Conservation (phyloP, 2,329 filamentous ascomycete genomes). For the Cytospora mali region DNA sequence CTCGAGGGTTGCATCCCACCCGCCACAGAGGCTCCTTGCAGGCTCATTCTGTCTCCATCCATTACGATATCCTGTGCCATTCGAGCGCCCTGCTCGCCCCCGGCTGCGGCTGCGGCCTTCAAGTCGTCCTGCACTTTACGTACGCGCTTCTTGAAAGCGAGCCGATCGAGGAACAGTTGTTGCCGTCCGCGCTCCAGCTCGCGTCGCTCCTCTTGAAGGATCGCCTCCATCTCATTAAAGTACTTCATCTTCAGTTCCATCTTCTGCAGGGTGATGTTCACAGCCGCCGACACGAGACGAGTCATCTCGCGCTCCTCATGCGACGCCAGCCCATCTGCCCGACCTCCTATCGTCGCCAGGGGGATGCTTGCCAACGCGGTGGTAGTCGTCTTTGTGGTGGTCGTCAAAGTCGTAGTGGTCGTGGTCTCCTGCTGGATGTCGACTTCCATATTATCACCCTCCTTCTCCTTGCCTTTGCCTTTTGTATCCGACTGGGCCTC, state of each 20-base stretch:
- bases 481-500: conserved; percentile 55
- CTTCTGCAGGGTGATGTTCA: conserved; percentile 94
- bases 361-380: conserved; percentile 72
- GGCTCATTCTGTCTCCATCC: conserved; percentile 57
- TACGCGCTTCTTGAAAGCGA: conserved; percentile 87
- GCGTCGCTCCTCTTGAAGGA: conserved; percentile 87
- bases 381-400: conserved; percentile 49
- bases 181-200: conserved; percentile 91
- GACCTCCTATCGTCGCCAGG: conserved; percentile 81
- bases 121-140: conserved; percentile 78
- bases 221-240: conserved; percentile 93
- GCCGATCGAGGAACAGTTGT: conserved; percentile 88
- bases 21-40: conserved; percentile 49
- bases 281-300: conserved; percentile 84
- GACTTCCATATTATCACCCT: conserved; percentile 64
- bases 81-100: conserved; percentile 53
- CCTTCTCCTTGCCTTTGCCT: conserved; percentile 57
- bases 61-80: conserved; percentile 49
- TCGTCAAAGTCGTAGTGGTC: conserved; percentile 55
- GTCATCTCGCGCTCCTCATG: conserved; percentile 98
- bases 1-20: conserved; percentile 57
- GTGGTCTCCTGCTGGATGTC: conserved; percentile 53
- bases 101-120: conserved; percentile 53
- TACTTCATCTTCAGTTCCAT: conserved; percentile 94
- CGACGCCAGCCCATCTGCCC: conserved; percentile 84